Base-by-base conservation (phyloP, 2,329 filamentous ascomycete genomes). In the Esteya vermicola region DNA sequence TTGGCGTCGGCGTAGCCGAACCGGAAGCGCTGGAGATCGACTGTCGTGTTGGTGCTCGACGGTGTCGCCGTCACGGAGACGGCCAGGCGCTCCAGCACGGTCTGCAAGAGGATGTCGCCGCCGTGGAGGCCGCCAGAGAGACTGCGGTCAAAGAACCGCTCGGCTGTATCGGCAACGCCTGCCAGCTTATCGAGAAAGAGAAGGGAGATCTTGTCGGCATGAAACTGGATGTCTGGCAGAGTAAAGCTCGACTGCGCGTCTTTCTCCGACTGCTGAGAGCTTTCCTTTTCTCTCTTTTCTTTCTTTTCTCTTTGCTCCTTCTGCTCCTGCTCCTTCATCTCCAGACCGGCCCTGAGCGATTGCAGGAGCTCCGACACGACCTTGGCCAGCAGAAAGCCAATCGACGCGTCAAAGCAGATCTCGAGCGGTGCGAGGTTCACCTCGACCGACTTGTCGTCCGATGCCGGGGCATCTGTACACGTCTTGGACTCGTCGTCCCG, bases 1-100 rank as follows among this genome's bases (percentile, higher is more conserved):
- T 76, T 69, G 30, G 72, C 73, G 44, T 72, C 46, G 63, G 67
- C 64, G 51, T 81, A 80, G 1, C 76, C 75, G 48, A 81, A 75
- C 0, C 62, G 63, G 49, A 81, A 72, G 45, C 71, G 73, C 45
- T 72, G 63, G 2, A 79, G 50, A 33, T 66, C 60, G 10, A 76
- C 49, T 31, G 55, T 64, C 5, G 58, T 54, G 34, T 62, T 41
- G 3, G 41, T 43, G 2, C 31, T n/a, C 5, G 53, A 47, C 38
- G 49, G 50, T 4, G 6, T 19, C 2, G 21, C 6, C 9, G 4
- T 8, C 16, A 32, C 27, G 3, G 54, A 51, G 16, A 60, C 50
- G 12, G 48, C 54, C 6, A 75, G 47, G 26, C 69, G 62, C 33
- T 66, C 57, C 8, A 77, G 45, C 5, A 62, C 61, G 1, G 64